Conservation (phyloP, 768 basidiomycete genomes). For the Fomitopsis pulvina region DNA sequence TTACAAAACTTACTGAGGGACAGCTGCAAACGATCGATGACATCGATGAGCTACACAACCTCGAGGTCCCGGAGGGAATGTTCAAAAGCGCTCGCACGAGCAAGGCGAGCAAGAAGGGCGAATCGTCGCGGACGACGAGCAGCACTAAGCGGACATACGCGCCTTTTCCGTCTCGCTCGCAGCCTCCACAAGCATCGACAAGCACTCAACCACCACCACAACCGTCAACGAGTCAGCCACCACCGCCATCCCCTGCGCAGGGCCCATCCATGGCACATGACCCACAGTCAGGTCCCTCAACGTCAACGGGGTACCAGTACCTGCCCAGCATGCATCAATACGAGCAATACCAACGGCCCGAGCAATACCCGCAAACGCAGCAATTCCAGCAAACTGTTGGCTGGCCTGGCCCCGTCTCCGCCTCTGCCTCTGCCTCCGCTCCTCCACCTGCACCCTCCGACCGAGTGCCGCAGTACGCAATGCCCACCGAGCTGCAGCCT, state of each 20-base stretch:
- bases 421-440: constrained; percentile 2
- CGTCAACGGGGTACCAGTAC: not conserved
- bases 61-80: constrained; percentile 58
- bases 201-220: not conserved
- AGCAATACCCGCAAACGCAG: not conserved
- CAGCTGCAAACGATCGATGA: constrained; percentile 67
- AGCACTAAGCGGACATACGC: constrained; percentile 34
- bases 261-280: not conserved
- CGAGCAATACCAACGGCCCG: not conserved
- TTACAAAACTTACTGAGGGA: constrained; percentile 71
- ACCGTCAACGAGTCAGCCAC: constrained; percentile 8
- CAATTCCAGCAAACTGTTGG: not conserved
- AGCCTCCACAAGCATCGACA: constrained; percentile 10
- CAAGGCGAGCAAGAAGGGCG: constrained; percentile 14
- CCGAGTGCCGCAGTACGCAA: not conserved
- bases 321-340: not conserved
- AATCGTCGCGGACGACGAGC: constrained; percentile 9
- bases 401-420: not conserved
- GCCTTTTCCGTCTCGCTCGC: constrained; percentile 28
- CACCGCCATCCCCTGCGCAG: constrained; percentile 7
- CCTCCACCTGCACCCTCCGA: too few relatives aligned
- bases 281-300: not conserved
- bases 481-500: not conserved
- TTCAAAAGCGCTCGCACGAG: constrained; percentile 51
- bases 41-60: constrained; percentile 47